Percentiles rank a stretch among this genome's conserved stretches.
Evolutionary conservation across 208 protist genomes (phyloP).

Genomic region (Naegleria lovaniensis): DNA sequence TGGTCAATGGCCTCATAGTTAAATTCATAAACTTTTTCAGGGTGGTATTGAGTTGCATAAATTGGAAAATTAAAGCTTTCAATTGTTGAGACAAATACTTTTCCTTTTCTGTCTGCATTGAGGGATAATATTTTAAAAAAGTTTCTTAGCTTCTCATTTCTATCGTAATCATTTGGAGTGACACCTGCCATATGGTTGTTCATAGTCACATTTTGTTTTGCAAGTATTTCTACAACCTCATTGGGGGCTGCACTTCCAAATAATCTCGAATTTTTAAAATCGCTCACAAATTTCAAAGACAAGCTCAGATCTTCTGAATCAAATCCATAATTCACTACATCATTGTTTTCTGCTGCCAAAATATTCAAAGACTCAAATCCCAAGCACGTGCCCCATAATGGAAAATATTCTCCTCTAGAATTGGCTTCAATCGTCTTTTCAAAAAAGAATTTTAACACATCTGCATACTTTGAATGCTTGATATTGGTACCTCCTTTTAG

Average conservation of each 20-base stretch:
- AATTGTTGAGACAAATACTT: slow-evolving; percentile 45
- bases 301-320: slow-evolving; percentile 36
- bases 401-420: slow-evolving; percentile 47
- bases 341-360: slow-evolving; percentile 35
- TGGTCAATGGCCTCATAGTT: slow-evolving; percentile 44
- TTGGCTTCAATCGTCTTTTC: neutral
- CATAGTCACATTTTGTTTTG: slow-evolving; percentile 17
- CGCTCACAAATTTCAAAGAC: slow-evolving; percentile 29
- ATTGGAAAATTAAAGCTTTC: slow-evolving; percentile 48
- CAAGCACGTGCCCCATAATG: slow-evolving; percentile 53
- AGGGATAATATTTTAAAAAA: slow-evolving; percentile 46
- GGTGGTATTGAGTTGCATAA: slow-evolving; percentile 49
- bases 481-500: neutral
- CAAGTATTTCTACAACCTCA: slow-evolving; percentile 19
- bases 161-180: slow-evolving; percentile 18
- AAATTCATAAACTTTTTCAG: slow-evolving; percentile 51
- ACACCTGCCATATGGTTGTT: slow-evolving; percentile 35
- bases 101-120: slow-evolving; percentile 44
- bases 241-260: neutral
- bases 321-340: slow-evolving; percentile 30
- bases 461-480: neutral
- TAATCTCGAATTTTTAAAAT: slow-evolving; percentile 5
- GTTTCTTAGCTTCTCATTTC: neutral
- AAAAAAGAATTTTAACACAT: slow-evolving; percentile 33
- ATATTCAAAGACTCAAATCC: slow-evolving; percentile 51